Conservation (phyloP, 106 monocot species). For the Phalaenopsis equestris region DNA sequence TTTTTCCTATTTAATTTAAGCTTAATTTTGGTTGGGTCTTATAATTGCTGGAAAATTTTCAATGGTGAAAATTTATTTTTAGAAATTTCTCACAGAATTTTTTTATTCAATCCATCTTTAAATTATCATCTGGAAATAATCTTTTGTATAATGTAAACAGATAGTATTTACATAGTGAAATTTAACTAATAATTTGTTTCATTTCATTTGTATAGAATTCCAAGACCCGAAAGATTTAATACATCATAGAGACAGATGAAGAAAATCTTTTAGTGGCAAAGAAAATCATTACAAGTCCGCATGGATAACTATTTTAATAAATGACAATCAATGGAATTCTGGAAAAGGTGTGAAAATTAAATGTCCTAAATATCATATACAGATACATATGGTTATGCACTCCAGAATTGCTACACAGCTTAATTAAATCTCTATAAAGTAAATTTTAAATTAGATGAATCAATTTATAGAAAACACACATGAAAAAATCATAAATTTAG, state of each 20-base stretch:
- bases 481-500: not conserved
- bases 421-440: not conserved
- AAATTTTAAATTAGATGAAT: not conserved
- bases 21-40: too few species aligned
- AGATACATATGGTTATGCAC: not conserved
- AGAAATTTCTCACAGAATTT: too few species aligned
- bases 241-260: not conserved
- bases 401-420: not conserved
- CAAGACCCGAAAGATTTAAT: too few species aligned
- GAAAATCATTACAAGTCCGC: not conserved
- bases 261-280: not conserved
- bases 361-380: not conserved
- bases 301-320: not conserved
- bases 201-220: too few species aligned
- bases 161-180: too few species aligned
- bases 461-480: not conserved
- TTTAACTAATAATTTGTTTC: too few species aligned
- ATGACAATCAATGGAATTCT: not conserved
- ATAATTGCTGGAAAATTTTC: too few species aligned
- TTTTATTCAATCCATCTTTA: too few species aligned
- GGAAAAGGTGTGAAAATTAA: not conserved
- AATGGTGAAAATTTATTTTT: too few species aligned
- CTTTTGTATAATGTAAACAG: too few species aligned
- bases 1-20: too few species aligned
- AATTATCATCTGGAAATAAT: too few species aligned